Evolutionary conservation across 495 filamentous ascomycete genomes (phyloP).

Genomic region (Penicillium subrubescens): DNA sequence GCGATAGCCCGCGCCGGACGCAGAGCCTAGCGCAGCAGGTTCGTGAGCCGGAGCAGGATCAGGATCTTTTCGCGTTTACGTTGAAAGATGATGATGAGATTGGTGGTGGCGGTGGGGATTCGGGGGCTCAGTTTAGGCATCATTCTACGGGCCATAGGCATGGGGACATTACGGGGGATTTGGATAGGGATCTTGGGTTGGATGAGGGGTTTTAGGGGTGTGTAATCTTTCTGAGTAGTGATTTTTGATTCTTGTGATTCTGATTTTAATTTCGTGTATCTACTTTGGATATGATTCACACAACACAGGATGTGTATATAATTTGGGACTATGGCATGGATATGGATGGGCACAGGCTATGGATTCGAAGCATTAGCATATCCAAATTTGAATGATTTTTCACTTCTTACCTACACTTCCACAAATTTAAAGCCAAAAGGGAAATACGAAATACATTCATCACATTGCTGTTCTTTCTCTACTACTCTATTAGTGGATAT

Average conservation of each 20-base stretch:
- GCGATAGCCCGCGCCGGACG: neutral
- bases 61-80: conserved; percentile 34
- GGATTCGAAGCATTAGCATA: neutral
- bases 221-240: neutral
- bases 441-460: neutral
- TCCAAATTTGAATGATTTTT: neutral
- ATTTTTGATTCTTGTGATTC: neutral
- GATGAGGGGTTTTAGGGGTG: conserved; percentile 41
- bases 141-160: conserved; percentile 15
- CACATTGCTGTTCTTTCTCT: neutral
- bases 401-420: neutral
- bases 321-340: neutral
- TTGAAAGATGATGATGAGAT: conserved; percentile 16
- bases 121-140: neutral
- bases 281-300: neutral
- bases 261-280: neutral
- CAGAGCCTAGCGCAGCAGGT: conserved; percentile 11
- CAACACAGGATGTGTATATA: neutral
- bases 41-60: neutral
- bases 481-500: conserved; percentile 20
- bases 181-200: conserved; percentile 45
- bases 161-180: conserved; percentile 43
- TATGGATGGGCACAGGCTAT: neutral
- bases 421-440: neutral
- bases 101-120: too few relatives aligned